Conservation (phyloP, 768 basidiomycete species). For the Kwoniella dejecticola region DNA sequence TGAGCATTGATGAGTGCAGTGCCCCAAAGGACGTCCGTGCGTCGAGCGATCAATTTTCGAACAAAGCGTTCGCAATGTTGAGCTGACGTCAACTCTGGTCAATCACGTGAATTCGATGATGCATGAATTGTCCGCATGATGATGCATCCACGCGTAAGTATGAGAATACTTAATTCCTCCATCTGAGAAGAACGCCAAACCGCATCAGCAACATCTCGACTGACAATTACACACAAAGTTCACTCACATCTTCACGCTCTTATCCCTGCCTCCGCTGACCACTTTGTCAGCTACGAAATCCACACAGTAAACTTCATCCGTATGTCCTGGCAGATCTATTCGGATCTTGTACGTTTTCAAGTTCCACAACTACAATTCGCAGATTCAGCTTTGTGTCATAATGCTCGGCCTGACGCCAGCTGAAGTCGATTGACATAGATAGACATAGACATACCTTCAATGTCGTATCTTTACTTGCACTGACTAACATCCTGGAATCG, state of each 20-base stretch:
- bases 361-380: constrained; percentile 80
- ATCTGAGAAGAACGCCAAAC: neutral
- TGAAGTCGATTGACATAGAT: too few species aligned
- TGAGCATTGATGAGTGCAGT: too few species aligned
- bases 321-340: constrained; percentile 90
- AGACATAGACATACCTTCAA: constrained; percentile 71
- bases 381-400: neutral
- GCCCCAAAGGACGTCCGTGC: too few species aligned
- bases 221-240: neutral
- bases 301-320: constrained; percentile 97
- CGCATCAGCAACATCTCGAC: neutral
- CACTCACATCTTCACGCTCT: constrained; percentile 86
- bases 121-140: too few species aligned
- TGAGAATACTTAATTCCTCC: constrained; percentile 7
- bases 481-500: constrained; percentile 86
- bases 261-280: constrained; percentile 94
- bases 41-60: too few species aligned
- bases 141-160: neutral
- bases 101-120: too few species aligned
- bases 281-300: constrained; percentile 99
- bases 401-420: neutral
- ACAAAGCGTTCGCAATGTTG: too few species aligned
- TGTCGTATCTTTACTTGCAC: constrained; percentile 93
- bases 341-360: constrained; percentile 94
- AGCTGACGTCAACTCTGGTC: too few species aligned